Evolutionary conservation across 2,329 filamentous ascomycete genomes (phyloP).

Genomic region (Exophiala sp.): DNA sequence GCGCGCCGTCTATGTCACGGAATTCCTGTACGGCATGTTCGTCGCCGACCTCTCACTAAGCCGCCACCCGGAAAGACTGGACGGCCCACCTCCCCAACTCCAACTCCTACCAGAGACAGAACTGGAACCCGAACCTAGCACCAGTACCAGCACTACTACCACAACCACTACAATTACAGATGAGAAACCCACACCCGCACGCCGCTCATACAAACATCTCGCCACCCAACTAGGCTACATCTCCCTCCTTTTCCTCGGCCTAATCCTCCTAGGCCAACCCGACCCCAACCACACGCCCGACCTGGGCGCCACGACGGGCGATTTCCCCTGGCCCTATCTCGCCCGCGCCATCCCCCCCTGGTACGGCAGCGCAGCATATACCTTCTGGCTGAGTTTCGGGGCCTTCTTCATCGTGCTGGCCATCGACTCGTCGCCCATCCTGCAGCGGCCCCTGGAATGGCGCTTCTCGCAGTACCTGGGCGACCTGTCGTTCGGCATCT

Average conservation of each 20-base stretch:
- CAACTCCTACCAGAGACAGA: neutral
- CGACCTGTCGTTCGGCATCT: constrained; percentile 44
- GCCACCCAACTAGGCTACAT: neutral
- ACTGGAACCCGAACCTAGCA: neutral
- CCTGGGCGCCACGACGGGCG: neutral
- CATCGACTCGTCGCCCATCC: constrained; percentile 38
- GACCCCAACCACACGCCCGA: constrained; percentile 1
- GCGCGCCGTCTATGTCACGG: constrained; percentile 29
- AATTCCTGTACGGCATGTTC: constrained; percentile 39
- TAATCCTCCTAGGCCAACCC: constrained; percentile 14
- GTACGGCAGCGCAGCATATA: constrained; percentile 39
- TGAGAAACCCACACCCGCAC: neutral
- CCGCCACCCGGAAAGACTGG: constrained; percentile 32
- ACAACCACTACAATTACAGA: too few relatives aligned
- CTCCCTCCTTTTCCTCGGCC: neutral
- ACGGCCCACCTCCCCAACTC: neutral
- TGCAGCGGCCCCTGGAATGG: constrained; percentile 40
- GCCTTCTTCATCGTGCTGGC: constrained; percentile 38
- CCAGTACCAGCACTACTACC: neutral
- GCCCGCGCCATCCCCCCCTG: constrained; percentile 34
- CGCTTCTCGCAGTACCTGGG: constrained; percentile 43
- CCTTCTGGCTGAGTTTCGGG: constrained; percentile 40
- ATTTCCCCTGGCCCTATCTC: constrained; percentile 35
- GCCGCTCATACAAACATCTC: too few relatives aligned
- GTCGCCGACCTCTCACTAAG: constrained; percentile 41